Conservation (phyloP, 148 eudicot species). For the Rhododendron henanense region DNA sequence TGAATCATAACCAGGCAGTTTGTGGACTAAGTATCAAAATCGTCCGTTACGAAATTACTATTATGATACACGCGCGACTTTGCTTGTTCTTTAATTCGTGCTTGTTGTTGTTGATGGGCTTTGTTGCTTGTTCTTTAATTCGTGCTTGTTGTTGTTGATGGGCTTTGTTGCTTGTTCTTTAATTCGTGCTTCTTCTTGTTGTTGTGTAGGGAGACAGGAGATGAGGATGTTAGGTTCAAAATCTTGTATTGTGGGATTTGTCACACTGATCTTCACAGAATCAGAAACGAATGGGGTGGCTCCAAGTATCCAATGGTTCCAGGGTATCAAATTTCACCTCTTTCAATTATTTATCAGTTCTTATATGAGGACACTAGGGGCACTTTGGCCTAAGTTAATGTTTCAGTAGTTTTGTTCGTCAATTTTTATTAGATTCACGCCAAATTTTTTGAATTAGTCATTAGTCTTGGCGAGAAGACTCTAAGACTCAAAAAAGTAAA, state of each 20-base stretch:
- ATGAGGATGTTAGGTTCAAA: constrained; percentile 31
- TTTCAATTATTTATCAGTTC: no score
- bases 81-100: not conserved
- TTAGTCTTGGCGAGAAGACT: no score
- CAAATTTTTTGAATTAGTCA: not conserved
- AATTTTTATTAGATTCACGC: not conserved
- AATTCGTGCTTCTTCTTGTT: not conserved
- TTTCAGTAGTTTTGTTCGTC: no score
- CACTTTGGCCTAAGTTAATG: no score
- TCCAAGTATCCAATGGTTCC: constrained; percentile 26
- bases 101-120: not conserved
- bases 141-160: not conserved
- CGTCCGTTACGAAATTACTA: not conserved
- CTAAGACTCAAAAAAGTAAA: no score
- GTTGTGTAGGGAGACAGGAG: constrained; percentile 24
- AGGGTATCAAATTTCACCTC: constrained; percentile 14
- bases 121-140: no score
- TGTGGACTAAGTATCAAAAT: not conserved
- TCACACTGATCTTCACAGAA: constrained; percentile 31
- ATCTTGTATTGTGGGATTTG: constrained; percentile 31
- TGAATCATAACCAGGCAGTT: not conserved
- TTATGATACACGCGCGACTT: not conserved
- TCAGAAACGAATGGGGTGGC: constrained; percentile 23
- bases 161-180: not conserved
- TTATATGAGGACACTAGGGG: no score